Evolutionary conservation across 495 filamentous ascomycete species (phyloP).

Genomic region (Cercophora scortea): DNA sequence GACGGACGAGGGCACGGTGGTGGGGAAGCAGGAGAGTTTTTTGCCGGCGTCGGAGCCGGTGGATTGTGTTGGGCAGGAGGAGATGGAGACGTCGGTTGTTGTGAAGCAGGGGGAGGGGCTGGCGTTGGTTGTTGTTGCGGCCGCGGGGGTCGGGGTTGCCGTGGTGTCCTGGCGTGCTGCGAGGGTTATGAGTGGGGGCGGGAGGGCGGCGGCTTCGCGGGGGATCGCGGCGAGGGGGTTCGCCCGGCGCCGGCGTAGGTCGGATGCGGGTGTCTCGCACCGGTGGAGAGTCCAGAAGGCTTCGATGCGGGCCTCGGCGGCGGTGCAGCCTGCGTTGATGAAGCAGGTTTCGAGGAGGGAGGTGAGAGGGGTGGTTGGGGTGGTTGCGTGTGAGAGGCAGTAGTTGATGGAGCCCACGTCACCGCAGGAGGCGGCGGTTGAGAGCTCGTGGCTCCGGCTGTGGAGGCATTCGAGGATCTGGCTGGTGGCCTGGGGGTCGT

Average conservation of each 20-base stretch:
- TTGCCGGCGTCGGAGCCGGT: slow-evolving; percentile 23
- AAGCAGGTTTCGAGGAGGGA: slow-evolving; percentile 29
- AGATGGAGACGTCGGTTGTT: slow-evolving; percentile 17
- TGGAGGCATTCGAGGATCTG: slow-evolving; percentile 24
- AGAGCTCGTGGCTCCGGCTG: slow-evolving; percentile 20
- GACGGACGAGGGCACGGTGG: slow-evolving; percentile 17
- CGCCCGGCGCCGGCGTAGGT: slow-evolving; percentile 24
- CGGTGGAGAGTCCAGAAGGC: slow-evolving; percentile 21
- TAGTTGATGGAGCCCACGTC: slow-evolving; percentile 23
- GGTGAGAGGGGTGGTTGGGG: too few relatives aligned
- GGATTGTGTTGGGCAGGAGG: slow-evolving; percentile 28
- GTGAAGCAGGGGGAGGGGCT: slow-evolving; percentile 29
- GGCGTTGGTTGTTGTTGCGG: slow-evolving; percentile 4
- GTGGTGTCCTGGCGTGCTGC: slow-evolving; percentile 4
- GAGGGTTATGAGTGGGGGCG: slow-evolving; percentile 7
- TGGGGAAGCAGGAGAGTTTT: slow-evolving; percentile 30
- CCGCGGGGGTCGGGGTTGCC: slow-evolving; percentile 2
- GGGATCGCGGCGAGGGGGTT: slow-evolving; percentile 13
- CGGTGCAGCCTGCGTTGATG: slow-evolving; percentile 29
- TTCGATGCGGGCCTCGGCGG: slow-evolving; percentile 26
- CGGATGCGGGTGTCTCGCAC: slow-evolving; percentile 19
- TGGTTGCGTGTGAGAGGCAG: slow-evolving; percentile 22
- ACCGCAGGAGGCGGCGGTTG: slow-evolving; percentile 27
- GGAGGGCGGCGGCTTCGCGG: not conserved
- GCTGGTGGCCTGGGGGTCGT: too few relatives aligned